Conservation (phyloP, 257 asterid species). For the Prunella vulgaris region DNA sequence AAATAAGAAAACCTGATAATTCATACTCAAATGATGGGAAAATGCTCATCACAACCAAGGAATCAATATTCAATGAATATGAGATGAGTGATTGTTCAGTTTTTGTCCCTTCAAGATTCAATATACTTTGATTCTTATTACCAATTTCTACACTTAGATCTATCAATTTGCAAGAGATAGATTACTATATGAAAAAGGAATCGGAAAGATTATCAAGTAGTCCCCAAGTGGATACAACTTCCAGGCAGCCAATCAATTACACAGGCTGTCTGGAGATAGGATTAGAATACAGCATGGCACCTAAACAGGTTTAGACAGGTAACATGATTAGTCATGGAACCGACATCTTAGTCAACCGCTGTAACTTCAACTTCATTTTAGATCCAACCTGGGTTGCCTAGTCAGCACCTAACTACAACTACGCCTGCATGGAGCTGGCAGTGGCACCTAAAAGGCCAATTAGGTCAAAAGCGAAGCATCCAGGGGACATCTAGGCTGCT, state of each 20-base stretch:
- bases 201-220: not conserved
- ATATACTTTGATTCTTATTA: not conserved
- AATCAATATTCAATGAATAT: conserved; percentile 2
- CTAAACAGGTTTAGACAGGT: not conserved
- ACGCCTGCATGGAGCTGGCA: not conserved
- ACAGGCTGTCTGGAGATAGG: not conserved
- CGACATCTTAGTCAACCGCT: not conserved
- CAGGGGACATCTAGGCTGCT: not conserved
- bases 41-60: not conserved
- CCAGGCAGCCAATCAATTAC: not conserved
- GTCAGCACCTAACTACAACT: not conserved
- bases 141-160: not conserved
- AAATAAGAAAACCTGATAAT: not conserved
- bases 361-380: not conserved
- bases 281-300: not conserved
- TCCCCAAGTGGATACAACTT: not conserved
- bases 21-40: not conserved
- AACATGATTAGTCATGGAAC: not conserved
- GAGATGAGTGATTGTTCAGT: not conserved
- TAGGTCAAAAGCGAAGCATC: not conserved
- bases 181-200: not conserved
- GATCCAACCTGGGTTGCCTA: not conserved
- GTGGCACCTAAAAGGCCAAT: not conserved
- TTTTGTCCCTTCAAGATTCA: not conserved
- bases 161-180: not conserved